Evolutionary conservation across 257 asterid genomes (phyloP).

Genomic region (Nemophila menziesii): DNA sequence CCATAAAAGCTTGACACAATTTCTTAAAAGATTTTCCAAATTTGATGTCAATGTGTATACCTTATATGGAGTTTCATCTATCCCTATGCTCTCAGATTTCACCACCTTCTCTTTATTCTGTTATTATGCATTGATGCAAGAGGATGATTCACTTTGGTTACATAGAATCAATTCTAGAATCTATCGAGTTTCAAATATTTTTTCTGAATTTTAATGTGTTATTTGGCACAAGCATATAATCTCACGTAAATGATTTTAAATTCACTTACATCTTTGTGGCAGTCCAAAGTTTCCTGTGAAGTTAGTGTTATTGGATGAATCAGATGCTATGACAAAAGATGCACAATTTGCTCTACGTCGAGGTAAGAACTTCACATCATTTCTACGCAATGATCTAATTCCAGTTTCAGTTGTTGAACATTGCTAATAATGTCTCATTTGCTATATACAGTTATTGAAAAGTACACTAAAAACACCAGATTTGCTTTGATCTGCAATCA

Average conservation of each 20-base stretch:
- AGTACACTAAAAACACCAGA: constrained; percentile 79
- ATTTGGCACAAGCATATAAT: neutral
- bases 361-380: constrained; percentile 39
- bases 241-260: neutral
- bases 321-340: constrained; percentile 99
- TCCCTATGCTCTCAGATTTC: neutral
- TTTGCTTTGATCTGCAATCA: constrained; percentile 93
- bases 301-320: constrained; percentile 82
- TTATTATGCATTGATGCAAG: neutral
- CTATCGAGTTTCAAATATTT: too few species aligned
- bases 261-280: constrained; percentile 19
- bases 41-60: neutral
- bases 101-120: neutral
- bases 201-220: neutral
- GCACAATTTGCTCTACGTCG: constrained; percentile 97
- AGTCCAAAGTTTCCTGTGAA: constrained; percentile 73
- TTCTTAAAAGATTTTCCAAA: neutral
- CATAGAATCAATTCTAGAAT: too few species aligned
- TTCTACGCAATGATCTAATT: neutral
- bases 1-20: neutral
- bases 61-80: neutral
- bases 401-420: constrained; percentile 5
- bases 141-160: too few species aligned
- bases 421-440: constrained; percentile 9
- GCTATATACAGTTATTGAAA: constrained; percentile 73